Base-by-base conservation (phyloP, 2,329 filamentous ascomycete species). In the Fusarium mundagurra region DNA sequence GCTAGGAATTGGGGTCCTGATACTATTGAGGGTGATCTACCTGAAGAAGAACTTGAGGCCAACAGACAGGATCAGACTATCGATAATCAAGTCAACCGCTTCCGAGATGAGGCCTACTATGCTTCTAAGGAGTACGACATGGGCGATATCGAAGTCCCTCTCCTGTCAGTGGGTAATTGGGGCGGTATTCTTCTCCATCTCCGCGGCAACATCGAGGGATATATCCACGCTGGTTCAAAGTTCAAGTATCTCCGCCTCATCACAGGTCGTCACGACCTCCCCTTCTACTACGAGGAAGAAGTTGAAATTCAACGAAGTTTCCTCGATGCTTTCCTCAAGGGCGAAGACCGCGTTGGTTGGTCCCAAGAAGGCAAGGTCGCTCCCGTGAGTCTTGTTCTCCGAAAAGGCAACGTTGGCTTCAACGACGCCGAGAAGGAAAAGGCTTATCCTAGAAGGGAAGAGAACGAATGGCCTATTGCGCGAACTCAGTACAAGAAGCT, bases 221-320 rank as follows among this genome's bases (percentile, higher is more conserved):
- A 88, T 64, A 83, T 83, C 4, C 85, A 90, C 54, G 91, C 92
- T 0, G 90, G 91, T 1, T 93, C 91, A 1, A 85, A 90, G 66
- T 84, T 90, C 69, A 94, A 94, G 79, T 94, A 92, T 73, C 84
- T 94, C 1, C 88, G 92, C 12, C 90, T 93, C 79, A 92, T 93
- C 77, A 91, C 88, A 1, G 92, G 92, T 5, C 86, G 92, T 0
- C 92, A 94, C 71, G 92, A 94, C 75, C 84, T 94, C 4, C 92
- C 92, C 0, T 93, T 94, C 79, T 94, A 93, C 82, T 93, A 93
- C 78, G 80, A 87, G 3, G 89, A 93, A 54, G 90, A 93, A 71
- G 91, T 92, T 0, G 89, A 92, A 69, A 75, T 94, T 0, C 92
- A 94, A 77, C 86, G 85, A 53, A 89, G 88, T 72, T 94, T 94